phyloP scores from a whole-genome alignment of 306 rosid genomes.

The Pachyrhizus erosus region DNA sequence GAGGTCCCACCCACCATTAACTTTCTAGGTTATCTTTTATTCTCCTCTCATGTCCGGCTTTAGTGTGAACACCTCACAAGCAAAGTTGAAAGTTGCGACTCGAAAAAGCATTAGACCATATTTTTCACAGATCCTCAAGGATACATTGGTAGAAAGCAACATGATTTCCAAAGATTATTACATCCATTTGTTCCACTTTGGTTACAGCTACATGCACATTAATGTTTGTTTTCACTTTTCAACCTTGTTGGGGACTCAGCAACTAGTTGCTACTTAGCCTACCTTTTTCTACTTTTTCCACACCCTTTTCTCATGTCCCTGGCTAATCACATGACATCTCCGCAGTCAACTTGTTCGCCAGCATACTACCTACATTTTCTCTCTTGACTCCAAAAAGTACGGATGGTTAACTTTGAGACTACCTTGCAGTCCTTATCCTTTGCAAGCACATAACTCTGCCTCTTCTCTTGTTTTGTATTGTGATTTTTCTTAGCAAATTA shows the following conservation, averaged over 20 bases:
- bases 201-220: neutral
- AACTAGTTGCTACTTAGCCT: slow-evolving; percentile 38
- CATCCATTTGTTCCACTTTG: slow-evolving; percentile 20
- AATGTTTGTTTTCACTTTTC: slow-evolving; percentile 32
- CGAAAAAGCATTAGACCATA: slow-evolving; percentile 45
- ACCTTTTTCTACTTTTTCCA: slow-evolving; percentile 36
- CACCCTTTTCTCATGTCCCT: neutral
- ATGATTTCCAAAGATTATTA: slow-evolving; percentile 31
- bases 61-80: slow-evolving; percentile 39
- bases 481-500: too few species aligned
- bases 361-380: neutral
- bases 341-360: slow-evolving; percentile 28
- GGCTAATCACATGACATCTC: slow-evolving; percentile 33
- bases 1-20: slow-evolving; percentile 50
- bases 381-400: neutral
- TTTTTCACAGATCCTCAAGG: slow-evolving; percentile 27
- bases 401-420: slow-evolving; percentile 14
- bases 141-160: slow-evolving; percentile 32
- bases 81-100: slow-evolving; percentile 47
- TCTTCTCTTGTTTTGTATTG: too few species aligned
- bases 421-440: slow-evolving; percentile 26
- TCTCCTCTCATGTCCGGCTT: slow-evolving; percentile 25
- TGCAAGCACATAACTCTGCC: too few species aligned
- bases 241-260: slow-evolving; percentile 22
- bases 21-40: slow-evolving; percentile 48